Conservation (phyloP, 208 protist genomes). For the Trypanosoma brucei region DNA sequence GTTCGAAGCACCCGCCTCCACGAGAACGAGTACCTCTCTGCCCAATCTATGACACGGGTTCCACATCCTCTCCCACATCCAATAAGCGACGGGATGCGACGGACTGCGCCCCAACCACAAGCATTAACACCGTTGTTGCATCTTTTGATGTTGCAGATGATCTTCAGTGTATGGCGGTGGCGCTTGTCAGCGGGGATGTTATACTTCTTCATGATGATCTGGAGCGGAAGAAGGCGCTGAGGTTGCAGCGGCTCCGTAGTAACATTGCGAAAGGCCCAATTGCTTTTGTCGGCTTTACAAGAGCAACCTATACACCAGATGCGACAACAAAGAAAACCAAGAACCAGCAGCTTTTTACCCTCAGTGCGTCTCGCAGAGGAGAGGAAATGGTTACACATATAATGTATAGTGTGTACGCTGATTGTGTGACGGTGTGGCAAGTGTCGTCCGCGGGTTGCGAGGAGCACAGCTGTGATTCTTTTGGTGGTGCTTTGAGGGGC, state of each 20-base stretch:
- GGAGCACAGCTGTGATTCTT: constrained; percentile 37
- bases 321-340: constrained; percentile 6
- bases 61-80: constrained; percentile 17
- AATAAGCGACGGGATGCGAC: constrained; percentile 8
- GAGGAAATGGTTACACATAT: constrained; percentile 20
- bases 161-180: constrained; percentile 76
- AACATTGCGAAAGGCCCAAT: constrained; percentile 26
- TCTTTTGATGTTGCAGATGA: constrained; percentile 80
- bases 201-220: constrained; percentile 63
- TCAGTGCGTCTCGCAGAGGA: constrained; percentile 1
- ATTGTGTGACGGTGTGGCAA: constrained; percentile 54
- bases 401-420: constrained; percentile 53
- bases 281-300: constrained; percentile 41
- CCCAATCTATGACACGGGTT: constrained; percentile 22
- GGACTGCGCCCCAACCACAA: constrained; percentile 21
- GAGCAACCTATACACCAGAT: constrained; percentile 7
- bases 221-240: constrained; percentile 24
- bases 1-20: constrained; percentile 17
- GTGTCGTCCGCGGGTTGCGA: constrained; percentile 25
- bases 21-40: constrained; percentile 16
- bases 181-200: constrained; percentile 80
- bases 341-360: background rate
- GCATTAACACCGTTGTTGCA: constrained; percentile 56
- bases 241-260: constrained; percentile 29
- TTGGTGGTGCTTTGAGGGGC: constrained; percentile 20